Conservation (phyloP, 139 green algal species). For the Volvox africanus region DNA sequence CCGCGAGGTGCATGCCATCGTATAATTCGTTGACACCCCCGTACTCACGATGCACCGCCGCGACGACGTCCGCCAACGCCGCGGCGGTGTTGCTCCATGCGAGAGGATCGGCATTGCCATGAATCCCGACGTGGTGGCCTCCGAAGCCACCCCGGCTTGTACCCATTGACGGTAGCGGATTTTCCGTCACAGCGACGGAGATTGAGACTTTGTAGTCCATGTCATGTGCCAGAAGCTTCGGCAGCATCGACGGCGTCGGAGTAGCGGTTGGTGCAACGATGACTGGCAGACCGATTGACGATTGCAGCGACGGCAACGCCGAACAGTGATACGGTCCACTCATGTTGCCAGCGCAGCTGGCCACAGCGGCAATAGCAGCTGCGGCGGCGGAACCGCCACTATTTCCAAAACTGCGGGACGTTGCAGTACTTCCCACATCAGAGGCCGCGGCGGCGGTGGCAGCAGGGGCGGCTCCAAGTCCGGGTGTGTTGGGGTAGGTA, state of each 20-base stretch:
- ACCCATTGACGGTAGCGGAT: neutral
- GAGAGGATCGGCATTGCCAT: neutral
- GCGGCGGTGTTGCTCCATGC: neutral
- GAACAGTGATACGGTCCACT: neutral
- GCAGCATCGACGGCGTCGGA: neutral
- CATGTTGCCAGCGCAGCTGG: no score
- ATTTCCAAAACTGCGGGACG: neutral
- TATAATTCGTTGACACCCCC: slow-evolving; percentile 24
- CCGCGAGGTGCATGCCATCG: neutral
- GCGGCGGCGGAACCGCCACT: neutral
- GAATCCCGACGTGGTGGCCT: neutral
- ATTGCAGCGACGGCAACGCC: neutral
- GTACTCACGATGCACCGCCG: neutral
- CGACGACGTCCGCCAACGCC: slow-evolving; percentile 19
- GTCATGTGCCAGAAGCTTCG: neutral
- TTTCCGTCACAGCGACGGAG: neutral
- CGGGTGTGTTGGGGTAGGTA: no score
- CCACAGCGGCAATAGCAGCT: no score
- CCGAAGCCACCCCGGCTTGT: neutral
- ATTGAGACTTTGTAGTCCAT: neutral
- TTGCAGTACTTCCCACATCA: neutral
- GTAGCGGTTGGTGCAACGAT: neutral
- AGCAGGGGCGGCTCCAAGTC: neutral
- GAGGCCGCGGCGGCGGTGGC: neutral
- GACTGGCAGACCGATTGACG: neutral